Evolutionary conservation across 331 rosid species (phyloP), one percentile per base, ranked within the genome.

Genomic region (Rhamnella rubrinervis): DNA sequence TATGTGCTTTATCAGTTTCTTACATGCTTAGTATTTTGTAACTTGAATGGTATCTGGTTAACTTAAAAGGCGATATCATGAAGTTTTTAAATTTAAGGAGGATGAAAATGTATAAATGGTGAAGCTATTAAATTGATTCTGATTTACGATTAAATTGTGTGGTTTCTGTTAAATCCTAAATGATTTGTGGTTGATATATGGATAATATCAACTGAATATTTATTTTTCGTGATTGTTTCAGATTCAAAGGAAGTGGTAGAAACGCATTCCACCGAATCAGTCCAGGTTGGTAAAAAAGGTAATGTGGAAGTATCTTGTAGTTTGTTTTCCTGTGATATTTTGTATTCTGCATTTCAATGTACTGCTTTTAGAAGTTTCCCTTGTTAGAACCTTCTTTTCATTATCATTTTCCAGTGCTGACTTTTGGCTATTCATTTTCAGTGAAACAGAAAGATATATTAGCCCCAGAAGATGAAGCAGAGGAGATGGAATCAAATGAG

Each of bases 281-380:
- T 59, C 38, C 87, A 71, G 53, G 77, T 73, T 75, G 95, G 79
- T 75, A 84, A 81, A 50, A 88, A 83, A 81, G 95, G 98, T 87
- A 61, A 63, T 18, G 38, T 59, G 15, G 28, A 47, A 53, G 26
- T 64, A 49, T 74, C 8, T 67, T 66, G 55, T 59, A 25, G 20
- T 58, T 73, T 31, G 37, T 25, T 18, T 12, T 40, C 39, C 16
- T 73, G 8, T 55, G 31, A 44, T 44, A 17, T 26, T 51, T 9
- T 63, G 16, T 12, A 50, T 46, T 76, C 56, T 75, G 55, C 63
- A 38, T 13, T 72, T 53, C 35, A 31, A 31, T 2, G 35, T 31
- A 2, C 60, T 25, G 26, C 55, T 41, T 55, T 61, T 19, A 4
- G 53, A 63, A 53, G 21, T 50, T 61, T 53, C 26, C 13, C 38